phyloP scores from a whole-genome alignment of 1,284 basidiomycete genomes.

The Amylostereum areolatum region DNA sequence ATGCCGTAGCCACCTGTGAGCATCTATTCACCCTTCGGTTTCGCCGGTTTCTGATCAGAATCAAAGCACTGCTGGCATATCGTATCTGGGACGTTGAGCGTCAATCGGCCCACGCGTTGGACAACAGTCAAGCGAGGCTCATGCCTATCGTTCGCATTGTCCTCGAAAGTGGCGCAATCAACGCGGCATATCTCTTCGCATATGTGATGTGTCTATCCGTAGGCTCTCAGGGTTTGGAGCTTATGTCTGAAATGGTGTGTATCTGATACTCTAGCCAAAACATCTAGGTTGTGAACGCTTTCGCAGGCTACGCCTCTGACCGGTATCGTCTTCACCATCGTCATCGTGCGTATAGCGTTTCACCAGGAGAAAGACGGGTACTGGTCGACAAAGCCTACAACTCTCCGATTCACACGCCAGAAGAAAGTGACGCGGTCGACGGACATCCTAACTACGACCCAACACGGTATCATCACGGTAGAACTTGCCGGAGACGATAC shows the following conservation, averaged over 20 bases:
- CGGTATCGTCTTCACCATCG: conserved; percentile 13
- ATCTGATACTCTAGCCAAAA: not conserved
- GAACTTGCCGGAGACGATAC: too few relatives aligned
- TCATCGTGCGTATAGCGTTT: conserved; percentile 9
- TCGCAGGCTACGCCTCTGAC: conserved; percentile 11
- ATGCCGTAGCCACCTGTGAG: conserved; percentile 13
- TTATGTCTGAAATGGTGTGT: conserved; percentile 14
- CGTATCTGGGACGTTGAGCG: conserved; percentile 13
- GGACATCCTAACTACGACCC: too few relatives aligned
- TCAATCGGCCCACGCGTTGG: not conserved
- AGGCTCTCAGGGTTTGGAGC: conserved; percentile 10
- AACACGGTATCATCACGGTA: too few relatives aligned
- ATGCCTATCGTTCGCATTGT: conserved; percentile 12
- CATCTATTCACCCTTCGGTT: not conserved
- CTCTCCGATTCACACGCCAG: not conserved
- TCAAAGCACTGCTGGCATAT: conserved; percentile 12
- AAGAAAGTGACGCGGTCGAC: too few relatives aligned
- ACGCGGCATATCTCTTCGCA: conserved; percentile 14
- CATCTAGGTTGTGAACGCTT: not conserved
- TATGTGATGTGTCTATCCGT: conserved; percentile 9
- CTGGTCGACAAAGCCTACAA: not conserved
- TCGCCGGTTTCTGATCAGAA: not conserved
- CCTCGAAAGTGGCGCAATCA: conserved; percentile 13
- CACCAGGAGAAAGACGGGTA: not conserved
- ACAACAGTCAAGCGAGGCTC: not conserved